These are phyloP conservation scores for Nemania abortiva DNA, from an alignment of 2,329 filamentous ascomycete genomes.

Conservation along the genomic window DNA sequence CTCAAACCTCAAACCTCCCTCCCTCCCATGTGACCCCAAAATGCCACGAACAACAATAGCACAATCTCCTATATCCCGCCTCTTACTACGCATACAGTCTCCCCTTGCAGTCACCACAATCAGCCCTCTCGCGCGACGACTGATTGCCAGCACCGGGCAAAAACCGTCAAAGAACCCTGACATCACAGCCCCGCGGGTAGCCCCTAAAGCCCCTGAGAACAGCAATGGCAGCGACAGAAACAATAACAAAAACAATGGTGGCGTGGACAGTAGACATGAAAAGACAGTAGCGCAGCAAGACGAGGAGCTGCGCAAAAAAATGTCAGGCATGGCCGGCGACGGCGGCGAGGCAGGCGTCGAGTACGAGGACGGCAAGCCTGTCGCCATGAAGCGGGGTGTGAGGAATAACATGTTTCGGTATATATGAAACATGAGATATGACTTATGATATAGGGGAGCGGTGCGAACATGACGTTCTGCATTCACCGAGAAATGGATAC, in stretches of 20 bases:
- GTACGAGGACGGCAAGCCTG: slow-evolving; percentile 79
- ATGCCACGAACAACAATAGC: slow-evolving; percentile 1
- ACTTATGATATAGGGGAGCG: too few relatives aligned
- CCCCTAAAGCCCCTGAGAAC: too few relatives aligned
- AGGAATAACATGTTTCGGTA: slow-evolving; percentile 60
- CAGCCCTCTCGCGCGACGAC: not conserved
- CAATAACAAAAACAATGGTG: too few relatives aligned
- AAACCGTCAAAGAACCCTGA: slow-evolving; percentile 16
- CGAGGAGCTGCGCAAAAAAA: slow-evolving; percentile 72
- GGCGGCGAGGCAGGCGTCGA: slow-evolving; percentile 79
- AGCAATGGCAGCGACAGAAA: not conserved
- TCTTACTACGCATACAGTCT: not conserved
- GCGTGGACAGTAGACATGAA: slow-evolving; percentile 11
- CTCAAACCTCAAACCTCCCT: not conserved
- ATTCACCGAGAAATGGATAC: not conserved
- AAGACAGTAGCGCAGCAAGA: slow-evolving; percentile 75
- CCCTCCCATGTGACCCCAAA: not conserved
- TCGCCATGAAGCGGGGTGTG: slow-evolving; percentile 79
- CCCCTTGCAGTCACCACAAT: not conserved
- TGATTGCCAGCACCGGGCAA: slow-evolving; percentile 13
- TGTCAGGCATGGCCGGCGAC: slow-evolving; percentile 76
- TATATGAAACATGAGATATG: slow-evolving; percentile 34
- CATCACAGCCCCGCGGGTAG: slow-evolving; percentile 4
- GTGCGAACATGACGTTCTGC: not conserved
- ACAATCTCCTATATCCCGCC: not conserved